Evolutionary conservation across 2,329 filamentous ascomycete genomes (phyloP).

Genomic region (Colletotrichum cordylinicola): DNA sequence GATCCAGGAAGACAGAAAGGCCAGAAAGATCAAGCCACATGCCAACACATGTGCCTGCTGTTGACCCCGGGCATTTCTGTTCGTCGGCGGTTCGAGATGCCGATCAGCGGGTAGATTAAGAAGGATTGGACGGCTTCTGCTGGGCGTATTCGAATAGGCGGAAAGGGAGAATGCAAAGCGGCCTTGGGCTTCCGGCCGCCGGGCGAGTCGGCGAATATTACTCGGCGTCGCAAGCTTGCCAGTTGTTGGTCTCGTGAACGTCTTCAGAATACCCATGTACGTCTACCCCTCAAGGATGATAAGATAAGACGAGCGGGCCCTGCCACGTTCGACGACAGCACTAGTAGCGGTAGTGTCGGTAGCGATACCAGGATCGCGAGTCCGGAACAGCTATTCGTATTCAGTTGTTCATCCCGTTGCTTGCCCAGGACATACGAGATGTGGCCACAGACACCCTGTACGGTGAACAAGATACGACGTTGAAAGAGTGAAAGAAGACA

Average conservation of each 20-base stretch:
- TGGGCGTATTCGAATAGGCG: background rate
- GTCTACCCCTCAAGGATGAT: constrained; percentile 4
- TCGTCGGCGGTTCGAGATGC: background rate
- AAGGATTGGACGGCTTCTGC: background rate
- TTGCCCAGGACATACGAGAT: background rate
- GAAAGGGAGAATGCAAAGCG: background rate
- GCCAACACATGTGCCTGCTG: background rate
- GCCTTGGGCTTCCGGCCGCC: background rate
- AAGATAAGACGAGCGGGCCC: constrained; percentile 1
- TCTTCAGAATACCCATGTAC: background rate
- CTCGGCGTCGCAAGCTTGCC: background rate
- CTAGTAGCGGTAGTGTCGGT: background rate
- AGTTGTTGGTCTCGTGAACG: constrained; percentile 4
- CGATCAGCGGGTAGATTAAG: background rate
- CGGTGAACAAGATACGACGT: background rate
- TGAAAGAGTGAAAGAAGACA: background rate
- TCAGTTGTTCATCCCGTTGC: background rate
- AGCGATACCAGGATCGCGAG: background rate
- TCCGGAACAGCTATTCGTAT: constrained; percentile 2
- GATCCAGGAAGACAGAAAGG: background rate
- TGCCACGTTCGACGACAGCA: background rate
- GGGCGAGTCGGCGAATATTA: background rate
- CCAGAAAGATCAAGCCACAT: background rate
- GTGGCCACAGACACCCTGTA: background rate
- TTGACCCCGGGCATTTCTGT: background rate